These are phyloP conservation scores for Secale cereale DNA, from an alignment of 176 grass and related monocot species.

Conservation along the genomic window DNA sequence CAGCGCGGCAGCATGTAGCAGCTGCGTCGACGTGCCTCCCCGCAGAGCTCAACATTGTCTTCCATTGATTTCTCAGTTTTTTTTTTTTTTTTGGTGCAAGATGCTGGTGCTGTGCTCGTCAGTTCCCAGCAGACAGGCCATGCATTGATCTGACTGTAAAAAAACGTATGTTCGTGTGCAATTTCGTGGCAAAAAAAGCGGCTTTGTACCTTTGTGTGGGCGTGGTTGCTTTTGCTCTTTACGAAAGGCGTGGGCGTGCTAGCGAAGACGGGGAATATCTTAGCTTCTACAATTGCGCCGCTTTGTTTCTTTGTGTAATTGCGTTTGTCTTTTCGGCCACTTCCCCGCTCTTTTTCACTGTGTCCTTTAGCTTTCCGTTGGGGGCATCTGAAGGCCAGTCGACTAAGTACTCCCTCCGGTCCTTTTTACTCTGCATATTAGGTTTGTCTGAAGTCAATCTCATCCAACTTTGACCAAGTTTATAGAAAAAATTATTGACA, in stretches of 20 bases:
- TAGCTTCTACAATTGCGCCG: constrained; percentile 21
- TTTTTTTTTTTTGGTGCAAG: background rate
- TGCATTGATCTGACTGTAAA: constrained; percentile 23
- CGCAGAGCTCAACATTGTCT: background rate
- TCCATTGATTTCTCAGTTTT: background rate
- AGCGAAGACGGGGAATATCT: constrained; percentile 19
- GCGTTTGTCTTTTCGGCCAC: constrained; percentile 33
- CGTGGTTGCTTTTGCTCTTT: background rate
- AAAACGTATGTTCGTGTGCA: background rate
- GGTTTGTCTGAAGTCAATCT: no score
- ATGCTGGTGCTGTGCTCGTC: background rate
- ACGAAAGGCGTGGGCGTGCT: constrained; percentile 27
- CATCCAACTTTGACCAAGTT: no score
- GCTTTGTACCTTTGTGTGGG: background rate
- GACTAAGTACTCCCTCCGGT: no score
- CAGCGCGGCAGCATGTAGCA: background rate
- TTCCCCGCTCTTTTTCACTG: constrained; percentile 5
- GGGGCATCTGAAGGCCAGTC: background rate
- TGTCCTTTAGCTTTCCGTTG: constrained; percentile 8
- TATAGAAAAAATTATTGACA: no score
- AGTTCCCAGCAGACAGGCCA: background rate
- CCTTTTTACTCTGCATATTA: no score
- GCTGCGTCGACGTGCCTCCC: background rate
- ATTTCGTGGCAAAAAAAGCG: background rate
- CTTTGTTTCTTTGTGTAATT: constrained; percentile 27